Evolutionary conservation across 306 rosid species (phyloP), one percentile per base, ranked within the genome.

Genomic region (Calophaca sinica): DNA sequence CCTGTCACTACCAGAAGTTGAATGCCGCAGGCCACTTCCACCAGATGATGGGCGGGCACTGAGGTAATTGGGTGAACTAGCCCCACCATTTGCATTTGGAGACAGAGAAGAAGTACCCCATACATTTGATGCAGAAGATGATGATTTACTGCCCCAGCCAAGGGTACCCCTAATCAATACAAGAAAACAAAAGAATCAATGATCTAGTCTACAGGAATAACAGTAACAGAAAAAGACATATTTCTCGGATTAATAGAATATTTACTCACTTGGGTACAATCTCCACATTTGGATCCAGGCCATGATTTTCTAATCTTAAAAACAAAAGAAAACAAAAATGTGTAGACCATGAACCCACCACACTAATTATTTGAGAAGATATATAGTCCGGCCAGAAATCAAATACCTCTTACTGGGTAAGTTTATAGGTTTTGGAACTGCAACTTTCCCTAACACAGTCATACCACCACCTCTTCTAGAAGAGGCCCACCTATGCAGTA

Each of bases 361-460:
- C 39, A 31, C 14, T 44, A 62, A 33, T 49, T 67, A 79, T 71
- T 13, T 62, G 31, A 75, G 60, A 39, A 42, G 67, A 49, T n/a
- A 58, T 71, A 63, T 10, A 38, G 70, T 50, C 32, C 26, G 63
- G 61, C 46, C 13, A 68, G 78, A 72, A 68, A 75, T 28, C 49
- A 86, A 42, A 76, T 87, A 96, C 99, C 89, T 96, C 83, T 92
- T 96, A 89, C 99, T 96, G 26, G 99, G 99, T 58, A 96, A 86
- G 86, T 96, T 96, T 54, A 92, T 80, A 68, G 99, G 99, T 77
- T 89, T 96, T 69, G 99, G 99, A 78, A 88, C 97, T 6, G 89
- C 89, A 72, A 94, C 96, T 85, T 89, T 96, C 84, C 99, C 99
- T 74, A 92, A 82, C 71, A 92, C 96, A 55, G 92, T 96, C 98